Conservation (phyloP, 371 early-diverging fungal genomes). For the Mortierella sp. region DNA sequence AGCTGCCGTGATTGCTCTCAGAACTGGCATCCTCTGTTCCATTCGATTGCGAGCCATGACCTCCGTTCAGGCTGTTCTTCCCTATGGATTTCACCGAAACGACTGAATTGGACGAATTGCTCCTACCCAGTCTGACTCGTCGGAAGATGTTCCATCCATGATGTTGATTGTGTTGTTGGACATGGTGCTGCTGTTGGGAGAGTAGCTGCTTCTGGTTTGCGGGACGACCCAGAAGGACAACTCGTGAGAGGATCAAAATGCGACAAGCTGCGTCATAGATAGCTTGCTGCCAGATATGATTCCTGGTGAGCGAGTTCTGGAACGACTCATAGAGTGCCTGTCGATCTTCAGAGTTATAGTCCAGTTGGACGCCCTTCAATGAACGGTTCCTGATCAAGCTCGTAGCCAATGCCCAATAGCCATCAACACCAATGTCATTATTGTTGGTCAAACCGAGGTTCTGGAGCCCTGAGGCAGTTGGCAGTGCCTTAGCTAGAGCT, state of each 20-base stretch:
- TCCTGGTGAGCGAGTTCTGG: slow-evolving; percentile 54
- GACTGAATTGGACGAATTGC: slow-evolving; percentile 43
- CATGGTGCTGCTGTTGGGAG: slow-evolving; percentile 39
- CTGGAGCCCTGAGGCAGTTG: slow-evolving; percentile 46
- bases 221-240: slow-evolving; percentile 46
- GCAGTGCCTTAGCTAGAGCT: slow-evolving; percentile 34
- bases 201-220: slow-evolving; percentile 38
- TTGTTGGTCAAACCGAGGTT: slow-evolving; percentile 50
- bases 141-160: slow-evolving; percentile 52
- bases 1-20: slow-evolving; percentile 32
- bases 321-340: slow-evolving; percentile 53
- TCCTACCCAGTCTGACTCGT: slow-evolving; percentile 31
- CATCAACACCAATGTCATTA: slow-evolving; percentile 53
- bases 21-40: slow-evolving; percentile 32
- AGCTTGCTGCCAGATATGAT: slow-evolving; percentile 56
- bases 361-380: slow-evolving; percentile 55
- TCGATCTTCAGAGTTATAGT: slow-evolving; percentile 57
- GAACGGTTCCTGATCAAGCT: slow-evolving; percentile 46
- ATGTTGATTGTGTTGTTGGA: slow-evolving; percentile 39
- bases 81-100: slow-evolving; percentile 27
- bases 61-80: slow-evolving; percentile 11
- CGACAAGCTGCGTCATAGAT: slow-evolving; percentile 53
- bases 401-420: slow-evolving; percentile 53
- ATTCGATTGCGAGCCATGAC: slow-evolving; percentile 20
- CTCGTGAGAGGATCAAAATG: slow-evolving; percentile 48